Conservation (phyloP, 2,329 filamentous ascomycete species). For the Lecanoromycetidae sp. region DNA sequence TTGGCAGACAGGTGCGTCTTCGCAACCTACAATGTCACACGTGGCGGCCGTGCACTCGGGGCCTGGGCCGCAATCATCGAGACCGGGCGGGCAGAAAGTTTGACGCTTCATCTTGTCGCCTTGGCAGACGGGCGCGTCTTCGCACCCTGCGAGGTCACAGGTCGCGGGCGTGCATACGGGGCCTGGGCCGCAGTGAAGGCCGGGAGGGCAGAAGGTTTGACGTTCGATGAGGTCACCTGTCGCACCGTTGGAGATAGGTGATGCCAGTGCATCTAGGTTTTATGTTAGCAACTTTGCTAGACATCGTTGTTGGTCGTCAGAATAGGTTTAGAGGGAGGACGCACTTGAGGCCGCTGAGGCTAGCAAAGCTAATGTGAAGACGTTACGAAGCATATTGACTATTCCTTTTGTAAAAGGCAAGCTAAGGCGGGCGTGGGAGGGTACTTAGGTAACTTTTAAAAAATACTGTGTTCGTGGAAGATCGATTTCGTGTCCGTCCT, state of each 20-base stretch:
- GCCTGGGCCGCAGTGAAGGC: neutral
- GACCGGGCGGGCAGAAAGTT: neutral
- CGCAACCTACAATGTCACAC: neutral
- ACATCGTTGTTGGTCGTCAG: neutral
- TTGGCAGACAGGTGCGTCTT: neutral
- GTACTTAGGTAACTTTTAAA: no score
- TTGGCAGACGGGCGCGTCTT: neutral
- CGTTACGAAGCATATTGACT: neutral
- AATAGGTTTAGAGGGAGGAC: neutral
- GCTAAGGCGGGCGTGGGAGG: no score
- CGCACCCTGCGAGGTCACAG: neutral
- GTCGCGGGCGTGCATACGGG: neutral
- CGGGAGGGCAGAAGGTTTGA: neutral
- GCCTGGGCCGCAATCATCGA: neutral
- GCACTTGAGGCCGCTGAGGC: neutral
- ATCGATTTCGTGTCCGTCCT: no score
- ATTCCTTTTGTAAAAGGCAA: no score
- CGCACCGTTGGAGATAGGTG: neutral
- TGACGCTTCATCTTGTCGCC: no score
- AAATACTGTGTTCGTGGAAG: no score
- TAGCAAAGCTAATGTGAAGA: neutral
- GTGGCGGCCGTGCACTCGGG: neutral
- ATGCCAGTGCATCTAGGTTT: neutral
- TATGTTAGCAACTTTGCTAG: neutral
- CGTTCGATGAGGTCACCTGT: neutral